A percentile compares a stretch with the other conserved stretches of the same genome.
phyloP scores from a whole-genome alignment of 2,329 filamentous ascomycete genomes.

The Lachnellula occidentalis region DNA sequence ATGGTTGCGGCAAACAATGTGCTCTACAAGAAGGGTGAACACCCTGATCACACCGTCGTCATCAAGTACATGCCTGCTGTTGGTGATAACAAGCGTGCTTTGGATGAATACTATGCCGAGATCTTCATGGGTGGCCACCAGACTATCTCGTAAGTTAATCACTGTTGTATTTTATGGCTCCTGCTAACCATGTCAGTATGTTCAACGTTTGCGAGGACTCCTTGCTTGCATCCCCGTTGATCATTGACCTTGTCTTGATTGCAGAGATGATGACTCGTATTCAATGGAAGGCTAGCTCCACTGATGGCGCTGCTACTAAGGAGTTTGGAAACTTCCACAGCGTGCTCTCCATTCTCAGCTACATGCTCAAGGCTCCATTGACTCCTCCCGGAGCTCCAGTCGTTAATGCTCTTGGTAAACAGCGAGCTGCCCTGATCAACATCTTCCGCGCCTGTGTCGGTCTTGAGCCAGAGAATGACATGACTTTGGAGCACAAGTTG shows the following conservation, averaged over 20 bases:
- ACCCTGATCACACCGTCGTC: slow-evolving; percentile 96
- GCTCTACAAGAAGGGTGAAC: slow-evolving; percentile 85
- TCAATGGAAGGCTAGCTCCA: slow-evolving; percentile 69
- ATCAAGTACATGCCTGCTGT: slow-evolving; percentile 99
- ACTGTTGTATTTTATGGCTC: slow-evolving; percentile 20
- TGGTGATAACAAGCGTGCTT: slow-evolving; percentile 96
- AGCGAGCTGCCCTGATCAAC: slow-evolving; percentile 90
- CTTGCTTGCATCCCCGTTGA: slow-evolving; percentile 87
- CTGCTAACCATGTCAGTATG: slow-evolving; percentile 48
- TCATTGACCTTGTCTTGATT: slow-evolving; percentile 91
- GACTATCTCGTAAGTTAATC: slow-evolving; percentile 68
- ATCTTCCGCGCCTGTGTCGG: slow-evolving; percentile 98
- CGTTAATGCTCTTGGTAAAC: slow-evolving; percentile 92
- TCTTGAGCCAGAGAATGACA: slow-evolving; percentile 94
- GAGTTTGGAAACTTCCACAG: slow-evolving; percentile 94
- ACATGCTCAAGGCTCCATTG: slow-evolving; percentile 96
- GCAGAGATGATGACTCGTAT: slow-evolving; percentile 99
- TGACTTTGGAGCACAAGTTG: slow-evolving; percentile 98
- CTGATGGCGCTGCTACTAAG: slow-evolving; percentile 45
- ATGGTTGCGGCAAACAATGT: slow-evolving; percentile 96
- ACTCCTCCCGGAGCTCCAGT: slow-evolving; percentile 93
- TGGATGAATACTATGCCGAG: slow-evolving; percentile 99
- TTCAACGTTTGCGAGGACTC: slow-evolving; percentile 99
- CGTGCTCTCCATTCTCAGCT: slow-evolving; percentile 93
- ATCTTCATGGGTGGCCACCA: slow-evolving; percentile 99